Evolutionary conservation across 371 early-diverging fungal genomes (phyloP), one percentile per base, ranked within the genome.

Genomic region (Rhizopus sp.): DNA sequence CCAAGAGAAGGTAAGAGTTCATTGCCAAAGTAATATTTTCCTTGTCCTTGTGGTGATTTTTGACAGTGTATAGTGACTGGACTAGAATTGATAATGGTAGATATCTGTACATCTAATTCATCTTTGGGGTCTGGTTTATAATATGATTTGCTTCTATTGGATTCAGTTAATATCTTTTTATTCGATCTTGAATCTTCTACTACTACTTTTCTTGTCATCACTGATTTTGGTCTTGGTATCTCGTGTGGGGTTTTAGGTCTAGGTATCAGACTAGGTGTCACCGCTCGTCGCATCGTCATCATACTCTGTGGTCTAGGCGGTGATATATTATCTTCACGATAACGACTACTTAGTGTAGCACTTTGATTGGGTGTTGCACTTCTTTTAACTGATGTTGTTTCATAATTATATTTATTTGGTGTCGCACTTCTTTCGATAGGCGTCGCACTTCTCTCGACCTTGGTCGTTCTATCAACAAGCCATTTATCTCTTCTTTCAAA

Each of bases 21-120:
- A 50, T 78, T 80, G 7, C 86, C 86, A 75, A 86, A 83, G 37
- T 80, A 84, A 59, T 86, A 86, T 55, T 74, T 74, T 29, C 81
- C 84, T 53, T 68, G 38, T 42, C 73, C 62, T 57, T 63, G 48
- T 34, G 78, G 66, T 42, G 70, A 66, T 31, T 65, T 66, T 60
- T 71, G 70, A 32, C 83, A 77, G 56, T 74, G 73, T 42, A 83
- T 78, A 5, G 69, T 67, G 17, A 83, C 69, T 5, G 81, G 79
- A 41, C 70, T 80, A 7, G 65, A 61, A 58, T 85, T 83, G 12
- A 83, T 72, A 8, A 85, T 74, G 17, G 63, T 69, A 12, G 78
- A 82, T 16, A 85, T 75, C 53, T 82, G 77, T 42, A 75, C 70
- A 56, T 86, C 86, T 23, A 86, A 65, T 38, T 78, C 76, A 45